phyloP scores from a whole-genome alignment of 1,139 yeast genomes.

The Barnettozyma hawaiiensis region DNA sequence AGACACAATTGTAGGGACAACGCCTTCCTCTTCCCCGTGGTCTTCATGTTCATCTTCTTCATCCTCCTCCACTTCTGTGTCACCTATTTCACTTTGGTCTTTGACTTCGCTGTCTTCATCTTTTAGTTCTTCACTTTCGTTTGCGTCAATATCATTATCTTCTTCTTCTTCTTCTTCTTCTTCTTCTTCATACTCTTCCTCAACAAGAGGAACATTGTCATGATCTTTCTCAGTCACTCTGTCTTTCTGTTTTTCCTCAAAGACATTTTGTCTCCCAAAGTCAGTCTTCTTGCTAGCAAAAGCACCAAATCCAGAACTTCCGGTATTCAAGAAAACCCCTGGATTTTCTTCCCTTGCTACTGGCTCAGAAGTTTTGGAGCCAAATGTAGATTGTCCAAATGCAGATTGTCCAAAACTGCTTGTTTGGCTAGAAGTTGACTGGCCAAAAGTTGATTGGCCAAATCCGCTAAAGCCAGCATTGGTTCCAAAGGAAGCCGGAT shows the following conservation, averaged over 20 bases:
- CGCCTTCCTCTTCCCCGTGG: slow-evolving; percentile 3
- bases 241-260: neutral
- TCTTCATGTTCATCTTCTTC: slow-evolving; percentile 4
- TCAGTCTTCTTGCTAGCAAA: slow-evolving; percentile 15
- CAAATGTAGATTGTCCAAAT: slow-evolving; percentile 11
- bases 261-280: slow-evolving; percentile 7
- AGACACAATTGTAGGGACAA: neutral
- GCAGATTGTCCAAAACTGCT: neutral
- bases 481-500: slow-evolving; percentile 18
- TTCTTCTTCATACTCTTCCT: neutral
- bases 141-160: neutral
- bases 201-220: neutral
- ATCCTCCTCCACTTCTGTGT: slow-evolving; percentile 1
- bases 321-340: slow-evolving; percentile 4
- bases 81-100: neutral
- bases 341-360: neutral
- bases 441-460: slow-evolving; percentile 10
- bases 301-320: slow-evolving; percentile 18
- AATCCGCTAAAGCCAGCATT: slow-evolving; percentile 14
- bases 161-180: neutral
- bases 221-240: neutral
- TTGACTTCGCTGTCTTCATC: slow-evolving; percentile 5
- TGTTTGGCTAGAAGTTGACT: slow-evolving; percentile 3
- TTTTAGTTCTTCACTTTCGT: neutral
- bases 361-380: slow-evolving; percentile 5